Conservation (phyloP, 2,329 filamentous ascomycete species). For the Colletotrichum theobromicola region DNA sequence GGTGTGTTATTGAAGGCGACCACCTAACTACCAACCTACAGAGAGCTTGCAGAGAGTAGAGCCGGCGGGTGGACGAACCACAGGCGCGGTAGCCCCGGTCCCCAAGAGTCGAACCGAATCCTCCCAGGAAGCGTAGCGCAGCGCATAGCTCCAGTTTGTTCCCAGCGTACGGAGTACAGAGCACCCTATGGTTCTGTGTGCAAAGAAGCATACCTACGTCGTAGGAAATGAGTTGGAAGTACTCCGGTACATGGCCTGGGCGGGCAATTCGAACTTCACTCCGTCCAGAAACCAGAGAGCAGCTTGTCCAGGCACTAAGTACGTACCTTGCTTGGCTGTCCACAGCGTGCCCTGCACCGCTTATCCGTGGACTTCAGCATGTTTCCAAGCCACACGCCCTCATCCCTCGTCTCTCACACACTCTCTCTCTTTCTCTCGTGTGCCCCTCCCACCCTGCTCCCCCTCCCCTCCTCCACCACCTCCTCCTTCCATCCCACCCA, state of each 20-base stretch:
- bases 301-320: not conserved
- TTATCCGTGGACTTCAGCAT: not conserved
- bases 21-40: not conserved
- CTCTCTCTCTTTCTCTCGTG: not conserved
- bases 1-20: not conserved
- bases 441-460: not conserved
- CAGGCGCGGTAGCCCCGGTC: conserved; percentile 5
- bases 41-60: not conserved
- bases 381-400: not conserved
- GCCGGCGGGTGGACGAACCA: not conserved
- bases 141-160: not conserved
- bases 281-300: not conserved
- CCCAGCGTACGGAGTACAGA: not conserved
- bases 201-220: not conserved
- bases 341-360: not conserved
- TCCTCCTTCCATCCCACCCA: conserved; percentile 7
- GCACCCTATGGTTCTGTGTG: not conserved
- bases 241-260: not conserved
- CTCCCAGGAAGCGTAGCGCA: not conserved
- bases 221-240: not conserved
- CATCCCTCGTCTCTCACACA: not conserved
- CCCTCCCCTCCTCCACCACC: not conserved
- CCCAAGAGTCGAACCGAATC: not conserved
- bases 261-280: not conserved
- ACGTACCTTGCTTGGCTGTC: not conserved